A percentile compares a stretch with the other conserved stretches of the same genome.
These are phyloP conservation scores for Nakazawaea holstii DNA, from an alignment of 805 yeast genomes.

Conservation along the genomic window DNA sequence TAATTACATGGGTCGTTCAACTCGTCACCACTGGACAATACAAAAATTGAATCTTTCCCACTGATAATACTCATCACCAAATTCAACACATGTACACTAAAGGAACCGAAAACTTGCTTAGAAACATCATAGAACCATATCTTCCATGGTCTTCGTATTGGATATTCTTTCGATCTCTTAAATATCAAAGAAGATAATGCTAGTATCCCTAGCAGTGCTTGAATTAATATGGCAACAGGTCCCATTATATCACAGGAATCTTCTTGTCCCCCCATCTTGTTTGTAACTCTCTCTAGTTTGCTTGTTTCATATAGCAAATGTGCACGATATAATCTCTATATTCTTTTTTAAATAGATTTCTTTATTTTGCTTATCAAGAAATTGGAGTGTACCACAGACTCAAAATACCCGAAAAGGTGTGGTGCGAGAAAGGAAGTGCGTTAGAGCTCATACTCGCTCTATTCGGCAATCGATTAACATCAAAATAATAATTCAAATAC, in stretches of 20 bases:
- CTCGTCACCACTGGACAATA: slow-evolving; percentile 19
- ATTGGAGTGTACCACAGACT: too few species aligned
- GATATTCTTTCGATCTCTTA: slow-evolving; percentile 76
- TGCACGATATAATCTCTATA: too few species aligned
- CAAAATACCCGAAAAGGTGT: too few species aligned
- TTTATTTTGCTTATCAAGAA: too few species aligned
- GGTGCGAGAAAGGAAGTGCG: too few species aligned
- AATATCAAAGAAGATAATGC: slow-evolving; percentile 69
- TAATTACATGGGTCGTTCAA: slow-evolving; percentile 83
- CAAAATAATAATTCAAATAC: too few species aligned
- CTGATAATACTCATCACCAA: slow-evolving; percentile 63
- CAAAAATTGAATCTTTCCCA: slow-evolving; percentile 17
- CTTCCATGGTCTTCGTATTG: slow-evolving; percentile 75
- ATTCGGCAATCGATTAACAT: too few species aligned
- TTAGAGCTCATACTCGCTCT: too few species aligned
- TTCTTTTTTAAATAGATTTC: too few species aligned
- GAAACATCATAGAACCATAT: slow-evolving; percentile 89
- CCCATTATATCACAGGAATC: slow-evolving; percentile 68
- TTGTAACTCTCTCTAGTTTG: too few species aligned
- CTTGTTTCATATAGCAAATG: too few species aligned
- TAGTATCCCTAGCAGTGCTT: slow-evolving; percentile 66
- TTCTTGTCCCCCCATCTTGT: slow-evolving; percentile 5
- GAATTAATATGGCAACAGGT: slow-evolving; percentile 79
- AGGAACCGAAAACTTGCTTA: slow-evolving; percentile 84
- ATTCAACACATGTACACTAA: slow-evolving; percentile 78